These are phyloP conservation scores for Claviceps spartinae DNA, from an alignment of 2,329 filamentous ascomycete genomes.

Conservation along the genomic window DNA sequence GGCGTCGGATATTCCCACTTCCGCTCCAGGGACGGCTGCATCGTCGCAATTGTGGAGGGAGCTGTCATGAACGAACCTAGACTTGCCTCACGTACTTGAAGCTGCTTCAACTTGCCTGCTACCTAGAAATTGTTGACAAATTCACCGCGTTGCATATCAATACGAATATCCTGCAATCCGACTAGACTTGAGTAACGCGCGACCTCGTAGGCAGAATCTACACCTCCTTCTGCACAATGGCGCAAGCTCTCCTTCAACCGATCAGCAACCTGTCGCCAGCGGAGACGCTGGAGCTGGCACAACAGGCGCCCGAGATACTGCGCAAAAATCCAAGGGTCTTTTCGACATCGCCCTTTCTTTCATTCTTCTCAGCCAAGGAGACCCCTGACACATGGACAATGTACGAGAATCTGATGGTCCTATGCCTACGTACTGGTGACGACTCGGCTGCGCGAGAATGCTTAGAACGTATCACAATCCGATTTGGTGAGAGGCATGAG, in stretches of 20 bases:
- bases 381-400: constrained; percentile 69
- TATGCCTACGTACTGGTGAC: constrained; percentile 74
- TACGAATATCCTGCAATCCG: background rate
- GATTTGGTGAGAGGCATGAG: constrained; percentile 78
- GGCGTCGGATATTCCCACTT: constrained; percentile 4
- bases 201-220: background rate
- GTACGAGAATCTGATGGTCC: constrained; percentile 76
- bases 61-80: background rate
- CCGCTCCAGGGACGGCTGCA: background rate
- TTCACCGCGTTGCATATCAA: background rate
- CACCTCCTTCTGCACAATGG: constrained; percentile 22
- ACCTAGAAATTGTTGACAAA: background rate
- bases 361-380: constrained; percentile 47
- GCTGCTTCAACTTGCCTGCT: background rate
- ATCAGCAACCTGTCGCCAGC: constrained; percentile 42
- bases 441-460: constrained; percentile 63
- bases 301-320: constrained; percentile 45
- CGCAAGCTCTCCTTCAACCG: constrained; percentile 40
- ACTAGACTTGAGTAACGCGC: background rate
- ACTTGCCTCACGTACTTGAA: background rate
- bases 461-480: constrained; percentile 58
- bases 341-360: constrained; percentile 38
- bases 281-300: constrained; percentile 43
- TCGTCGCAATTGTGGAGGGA: background rate
- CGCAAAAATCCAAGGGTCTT: constrained; percentile 38